phyloP scores from a whole-genome alignment of 2,329 filamentous ascomycete genomes.

The Arthroderma uncinatum region DNA sequence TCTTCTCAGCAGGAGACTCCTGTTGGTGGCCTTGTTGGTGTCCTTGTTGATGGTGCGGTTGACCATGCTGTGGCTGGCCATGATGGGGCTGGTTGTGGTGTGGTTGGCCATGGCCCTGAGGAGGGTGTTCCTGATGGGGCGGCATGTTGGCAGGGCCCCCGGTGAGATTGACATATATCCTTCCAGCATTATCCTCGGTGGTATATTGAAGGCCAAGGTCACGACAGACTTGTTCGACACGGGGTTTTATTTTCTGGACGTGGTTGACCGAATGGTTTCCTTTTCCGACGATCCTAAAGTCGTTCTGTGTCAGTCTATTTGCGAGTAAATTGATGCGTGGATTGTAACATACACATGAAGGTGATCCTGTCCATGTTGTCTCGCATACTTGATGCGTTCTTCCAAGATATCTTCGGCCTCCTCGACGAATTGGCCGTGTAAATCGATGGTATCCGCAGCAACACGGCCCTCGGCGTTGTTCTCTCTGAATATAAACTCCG shows the following conservation, averaged over 20 bases:
- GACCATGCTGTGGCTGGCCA: slow-evolving; percentile 15
- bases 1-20: slow-evolving; percentile 1
- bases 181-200: slow-evolving; percentile 79
- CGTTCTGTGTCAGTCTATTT: not conserved
- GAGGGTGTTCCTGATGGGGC: slow-evolving; percentile 25
- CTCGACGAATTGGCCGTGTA: slow-evolving; percentile 89
- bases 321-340: not conserved
- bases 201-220: slow-evolving; percentile 72
- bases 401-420: slow-evolving; percentile 88
- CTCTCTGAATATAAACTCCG: slow-evolving; percentile 87
- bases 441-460: slow-evolving; percentile 71
- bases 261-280: slow-evolving; percentile 76
- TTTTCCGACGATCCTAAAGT: slow-evolving; percentile 71
- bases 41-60: slow-evolving; percentile 19
- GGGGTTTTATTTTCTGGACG: slow-evolving; percentile 90
- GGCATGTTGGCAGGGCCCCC: slow-evolving; percentile 52
- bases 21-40: slow-evolving; percentile 1
- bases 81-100: slow-evolving; percentile 29
- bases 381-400: slow-evolving; percentile 69
- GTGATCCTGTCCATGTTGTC: slow-evolving; percentile 61
- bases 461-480: slow-evolving; percentile 75
- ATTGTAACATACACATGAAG: slow-evolving; percentile 58
- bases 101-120: slow-evolving; percentile 20
- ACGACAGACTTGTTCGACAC: slow-evolving; percentile 74
- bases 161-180: slow-evolving; percentile 78